phyloP scores from a whole-genome alignment of 176 grass and related monocot species.

The Triticum aestivum region IWGSC_CS_RefSeq_v2.1 NC_057806.1:131436645-131437144 shows the following conservation, averaged over 20 bases:
- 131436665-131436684: slow-evolving; percentile 1
- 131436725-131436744: background rate
- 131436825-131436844: slow-evolving; percentile 97
- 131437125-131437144: no score
- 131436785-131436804: background rate
- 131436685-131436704: slow-evolving; percentile 6
- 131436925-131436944: background rate
- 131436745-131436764: slow-evolving; percentile 11
- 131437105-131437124: no score
- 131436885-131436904: slow-evolving; percentile 90
- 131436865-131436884: slow-evolving; percentile 90
- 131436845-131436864: slow-evolving; percentile 94
- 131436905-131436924: slow-evolving; percentile 3
- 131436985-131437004: no score
- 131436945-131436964: background rate
- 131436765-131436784: background rate
- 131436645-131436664: slow-evolving; percentile 22
- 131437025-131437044: no score
- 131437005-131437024: no score
- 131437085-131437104: no score
- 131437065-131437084: no score
- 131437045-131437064: no score
- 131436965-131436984: background rate
- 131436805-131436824: slow-evolving; percentile 61
- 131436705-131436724: background rate